phyloP scores from a whole-genome alignment of 23 red algal genomes.

The Gracilaria caudata region DNA sequence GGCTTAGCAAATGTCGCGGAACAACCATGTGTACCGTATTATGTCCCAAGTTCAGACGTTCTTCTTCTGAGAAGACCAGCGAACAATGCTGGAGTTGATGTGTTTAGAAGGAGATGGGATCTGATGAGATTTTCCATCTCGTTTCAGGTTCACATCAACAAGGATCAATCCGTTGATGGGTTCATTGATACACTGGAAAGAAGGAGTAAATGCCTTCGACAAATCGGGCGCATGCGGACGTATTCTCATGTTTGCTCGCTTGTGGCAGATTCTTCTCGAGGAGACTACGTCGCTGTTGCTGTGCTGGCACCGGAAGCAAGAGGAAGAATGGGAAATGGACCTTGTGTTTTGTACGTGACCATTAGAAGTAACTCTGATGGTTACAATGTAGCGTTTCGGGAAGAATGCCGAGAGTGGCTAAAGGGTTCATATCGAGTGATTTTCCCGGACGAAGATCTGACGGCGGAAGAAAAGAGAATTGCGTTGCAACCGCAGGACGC shows the following conservation, averaged over 20 bases:
- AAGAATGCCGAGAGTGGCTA: constrained; percentile 71
- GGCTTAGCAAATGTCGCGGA: constrained; percentile 11
- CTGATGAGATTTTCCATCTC: constrained; percentile 58
- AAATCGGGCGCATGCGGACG: constrained; percentile 61
- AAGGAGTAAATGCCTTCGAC: constrained; percentile 52
- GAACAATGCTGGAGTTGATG: constrained; percentile 65
- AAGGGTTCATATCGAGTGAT: constrained; percentile 18
- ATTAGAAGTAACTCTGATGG: constrained; percentile 64
- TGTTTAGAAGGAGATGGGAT: constrained; percentile 82
- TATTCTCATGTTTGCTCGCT: constrained; percentile 60
- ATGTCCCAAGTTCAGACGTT: constrained; percentile 75
- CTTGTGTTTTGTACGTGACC: constrained; percentile 62
- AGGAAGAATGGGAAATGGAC: constrained; percentile 44
- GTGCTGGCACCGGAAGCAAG: constrained; percentile 65
- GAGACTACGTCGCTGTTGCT: constrained; percentile 69
- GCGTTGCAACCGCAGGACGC: constrained; percentile 69
- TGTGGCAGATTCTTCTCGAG: constrained; percentile 66
- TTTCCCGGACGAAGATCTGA: constrained; percentile 52
- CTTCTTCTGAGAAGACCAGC: constrained; percentile 53
- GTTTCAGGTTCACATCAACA: constrained; percentile 54
- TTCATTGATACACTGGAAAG: constrained; percentile 59
- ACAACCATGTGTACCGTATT: constrained; percentile 63
- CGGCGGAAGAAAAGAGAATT: constrained; percentile 30
- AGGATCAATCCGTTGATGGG: constrained; percentile 35
- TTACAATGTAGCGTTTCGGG: constrained; percentile 47